These are phyloP conservation scores for Fusarium siculi DNA, from an alignment of 2,329 filamentous ascomycete species.

Conservation along the genomic window DNA sequence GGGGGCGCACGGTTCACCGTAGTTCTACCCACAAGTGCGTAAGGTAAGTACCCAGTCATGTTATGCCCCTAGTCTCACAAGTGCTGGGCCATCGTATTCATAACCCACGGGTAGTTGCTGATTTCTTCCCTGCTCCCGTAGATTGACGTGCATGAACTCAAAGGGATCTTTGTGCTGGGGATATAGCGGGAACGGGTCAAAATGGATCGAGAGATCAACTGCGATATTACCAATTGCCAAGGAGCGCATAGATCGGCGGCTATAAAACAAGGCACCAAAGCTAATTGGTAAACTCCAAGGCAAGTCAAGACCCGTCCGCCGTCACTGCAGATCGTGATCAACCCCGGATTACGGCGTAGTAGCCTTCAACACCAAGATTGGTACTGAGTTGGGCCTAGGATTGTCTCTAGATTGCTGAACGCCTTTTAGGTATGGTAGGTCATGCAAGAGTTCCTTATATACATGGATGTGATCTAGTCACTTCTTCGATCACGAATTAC, in stretches of 20 bases:
- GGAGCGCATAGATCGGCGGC: constrained; percentile 7
- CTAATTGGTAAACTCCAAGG: constrained; percentile 17
- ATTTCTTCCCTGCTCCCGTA: neutral
- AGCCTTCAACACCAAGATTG: constrained; percentile 11
- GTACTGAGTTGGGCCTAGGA: neutral
- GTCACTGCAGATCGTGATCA: constrained; percentile 29
- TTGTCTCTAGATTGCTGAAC: neutral
- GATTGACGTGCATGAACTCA: neutral
- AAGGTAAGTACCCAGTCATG: neutral
- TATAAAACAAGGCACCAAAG: constrained; percentile 23
- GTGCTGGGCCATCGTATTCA: neutral
- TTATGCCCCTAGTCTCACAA: neutral
- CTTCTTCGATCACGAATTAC: neutral
- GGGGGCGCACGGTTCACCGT: constrained; percentile 35
- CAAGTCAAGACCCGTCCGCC: constrained; percentile 1
- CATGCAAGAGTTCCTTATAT: neutral
- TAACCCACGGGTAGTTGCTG: constrained; percentile 1
- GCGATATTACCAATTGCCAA: neutral
- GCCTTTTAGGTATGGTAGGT: neutral
- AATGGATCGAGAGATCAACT: neutral
- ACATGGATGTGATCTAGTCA: neutral
- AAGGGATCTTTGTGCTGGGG: too few species aligned
- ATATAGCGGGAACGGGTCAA: neutral
- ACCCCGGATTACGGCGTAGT: constrained; percentile 10
- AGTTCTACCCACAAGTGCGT: neutral